Base-by-base conservation (phyloP, 2,329 filamentous ascomycete genomes). In the Raffaelea ambrosiae region DNA sequence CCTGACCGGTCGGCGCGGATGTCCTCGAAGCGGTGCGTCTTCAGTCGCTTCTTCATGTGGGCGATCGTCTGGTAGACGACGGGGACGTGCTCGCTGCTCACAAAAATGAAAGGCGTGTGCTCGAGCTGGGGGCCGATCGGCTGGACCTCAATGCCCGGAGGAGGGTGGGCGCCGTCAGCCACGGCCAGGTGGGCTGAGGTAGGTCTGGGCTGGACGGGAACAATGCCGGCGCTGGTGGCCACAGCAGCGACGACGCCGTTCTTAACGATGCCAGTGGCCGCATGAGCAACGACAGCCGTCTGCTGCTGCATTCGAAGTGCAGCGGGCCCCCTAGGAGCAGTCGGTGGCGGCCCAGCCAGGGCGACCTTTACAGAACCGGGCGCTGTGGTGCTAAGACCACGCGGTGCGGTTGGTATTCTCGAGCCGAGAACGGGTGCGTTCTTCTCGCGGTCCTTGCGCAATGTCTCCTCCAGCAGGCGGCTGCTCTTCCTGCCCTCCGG, bases 21-120 rank as follows among this genome's bases (percentile, higher is more conserved):
- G 44, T 89, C 83, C 54, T 87, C 82, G 66, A 90, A 88, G 50
- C 79, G 74, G 62, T 86, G 95, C 44, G 83, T 81, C 64, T 91
- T 93, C 47, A 97, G 72, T 44, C 91, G 79, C 65, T 91, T 94
- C 67, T 88, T 88, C 69, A 98, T 77, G 67, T 98, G 93, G 4
- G 85, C 81, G 48, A 96, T 79, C 1, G 91, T 97, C 21, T 88
- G 85, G 29, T 77, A 76, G 60, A 96, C 79, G 13, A 95, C 86
- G 1, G 93, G 93, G 2, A 98, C 91, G 56, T 85, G 89, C 51
- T 83, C 79, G 55, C 87, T 80, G n/a, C 88, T 76, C 49, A 98
- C 84, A 61, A 95, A 96, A 35, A 97, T 83, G 61, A 95, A 96
- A 0, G 93, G 93, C 50, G 87, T 83, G 45, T 81, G 78, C 59